phyloP scores from a whole-genome alignment of 2,329 filamentous ascomycete species.

The Botryotinia calthae region DNA sequence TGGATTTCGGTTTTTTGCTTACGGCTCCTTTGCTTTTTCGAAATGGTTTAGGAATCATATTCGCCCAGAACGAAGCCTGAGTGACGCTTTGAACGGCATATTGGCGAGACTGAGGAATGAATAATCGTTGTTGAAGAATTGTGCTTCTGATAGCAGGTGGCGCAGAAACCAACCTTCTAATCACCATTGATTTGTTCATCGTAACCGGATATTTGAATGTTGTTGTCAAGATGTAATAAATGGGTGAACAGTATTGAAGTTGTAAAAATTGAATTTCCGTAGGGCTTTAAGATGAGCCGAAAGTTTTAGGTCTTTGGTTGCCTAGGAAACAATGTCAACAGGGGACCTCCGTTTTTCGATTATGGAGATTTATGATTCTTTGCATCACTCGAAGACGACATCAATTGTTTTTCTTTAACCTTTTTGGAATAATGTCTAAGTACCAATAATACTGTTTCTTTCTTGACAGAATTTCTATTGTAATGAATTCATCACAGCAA shows the following conservation, averaged over 20 bases:
- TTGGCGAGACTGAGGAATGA: constrained; percentile 22
- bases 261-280: constrained; percentile 11
- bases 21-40: constrained; percentile 45
- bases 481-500: constrained; percentile 43
- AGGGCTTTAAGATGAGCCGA: constrained; percentile 2
- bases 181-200: constrained; percentile 30
- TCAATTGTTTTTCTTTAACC: constrained; percentile 14
- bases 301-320: constrained; percentile 10
- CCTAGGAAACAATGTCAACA: constrained; percentile 21
- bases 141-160: constrained; percentile 30
- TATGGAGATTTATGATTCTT: constrained; percentile 14
- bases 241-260: not conserved
- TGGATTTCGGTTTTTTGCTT: constrained; percentile 48
- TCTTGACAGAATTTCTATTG: constrained; percentile 28
- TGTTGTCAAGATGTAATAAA: not conserved
- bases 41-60: constrained; percentile 66
- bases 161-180: constrained; percentile 31
- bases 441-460: constrained; percentile 30
- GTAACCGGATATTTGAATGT: not conserved
- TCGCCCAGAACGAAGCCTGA: constrained; percentile 59
- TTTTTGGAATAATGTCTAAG: constrained; percentile 38
- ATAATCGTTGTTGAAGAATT: constrained; percentile 24
- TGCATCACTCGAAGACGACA: constrained; percentile 17
- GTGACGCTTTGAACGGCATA: constrained; percentile 40
- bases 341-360: constrained; percentile 16